These are phyloP conservation scores for Verticillium albo-atrum DNA, from an alignment of 2,329 filamentous ascomycete species.

Conservation along the genomic window DNA sequence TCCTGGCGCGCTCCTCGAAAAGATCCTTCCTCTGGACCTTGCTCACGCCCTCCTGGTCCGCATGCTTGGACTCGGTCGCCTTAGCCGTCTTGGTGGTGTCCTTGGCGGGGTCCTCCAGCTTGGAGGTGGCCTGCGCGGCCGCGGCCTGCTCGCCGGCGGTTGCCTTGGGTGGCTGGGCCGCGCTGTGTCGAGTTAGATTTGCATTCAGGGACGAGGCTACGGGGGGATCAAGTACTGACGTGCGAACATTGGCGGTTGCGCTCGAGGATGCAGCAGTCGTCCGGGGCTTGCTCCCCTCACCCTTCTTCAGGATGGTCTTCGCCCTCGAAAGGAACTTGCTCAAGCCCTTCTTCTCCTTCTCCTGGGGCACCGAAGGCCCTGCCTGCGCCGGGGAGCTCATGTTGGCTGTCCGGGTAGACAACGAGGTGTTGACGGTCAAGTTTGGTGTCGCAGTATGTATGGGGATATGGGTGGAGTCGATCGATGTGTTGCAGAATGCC, in stretches of 20 bases:
- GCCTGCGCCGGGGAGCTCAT: slow-evolving; percentile 41
- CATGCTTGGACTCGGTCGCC: slow-evolving; percentile 14
- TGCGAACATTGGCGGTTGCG: background rate
- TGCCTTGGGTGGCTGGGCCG: background rate
- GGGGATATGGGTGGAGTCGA: background rate
- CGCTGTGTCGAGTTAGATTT: background rate
- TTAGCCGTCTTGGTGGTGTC: slow-evolving; percentile 3
- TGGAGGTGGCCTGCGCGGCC: slow-evolving; percentile 1
- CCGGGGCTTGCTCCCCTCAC: slow-evolving; percentile 22
- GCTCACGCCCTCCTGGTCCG: slow-evolving; percentile 18
- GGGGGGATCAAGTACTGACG: background rate
- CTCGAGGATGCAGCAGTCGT: slow-evolving; percentile 6
- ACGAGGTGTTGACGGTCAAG: background rate
- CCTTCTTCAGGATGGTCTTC: slow-evolving; percentile 45
- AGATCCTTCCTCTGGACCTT: slow-evolving; percentile 45
- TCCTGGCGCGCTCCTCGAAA: slow-evolving; percentile 52
- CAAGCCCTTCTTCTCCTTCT: slow-evolving; percentile 41
- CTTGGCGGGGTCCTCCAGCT: slow-evolving; percentile 18
- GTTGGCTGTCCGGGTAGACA: slow-evolving; percentile 3
- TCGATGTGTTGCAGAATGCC: background rate
- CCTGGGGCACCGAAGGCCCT: slow-evolving; percentile 26
- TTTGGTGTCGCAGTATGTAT: background rate
- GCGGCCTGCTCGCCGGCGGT: slow-evolving; percentile 3
- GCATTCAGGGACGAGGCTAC: background rate
- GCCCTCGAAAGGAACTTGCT: slow-evolving; percentile 43